Conservation (phyloP, 208 protist species). For the Strigomonas oncopelti region DNA sequence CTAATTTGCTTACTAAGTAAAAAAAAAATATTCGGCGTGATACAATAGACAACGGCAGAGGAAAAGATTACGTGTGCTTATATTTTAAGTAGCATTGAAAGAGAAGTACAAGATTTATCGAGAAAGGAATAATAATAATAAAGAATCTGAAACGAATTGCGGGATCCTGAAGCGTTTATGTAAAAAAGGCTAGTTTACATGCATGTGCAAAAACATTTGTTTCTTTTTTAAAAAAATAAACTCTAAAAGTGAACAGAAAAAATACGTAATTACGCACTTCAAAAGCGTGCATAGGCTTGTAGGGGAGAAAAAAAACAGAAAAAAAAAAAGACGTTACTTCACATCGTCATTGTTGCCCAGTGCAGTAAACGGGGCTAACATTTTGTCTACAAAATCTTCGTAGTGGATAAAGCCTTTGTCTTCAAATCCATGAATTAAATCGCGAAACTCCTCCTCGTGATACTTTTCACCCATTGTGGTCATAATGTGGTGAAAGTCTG, state of each 20-base stretch:
- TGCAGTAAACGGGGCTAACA: conserved; percentile 88
- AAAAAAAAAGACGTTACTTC: conserved; percentile 10
- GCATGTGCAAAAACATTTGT: too few relatives aligned
- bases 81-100: too few relatives aligned
- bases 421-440: conserved; percentile 90
- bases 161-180: too few relatives aligned
- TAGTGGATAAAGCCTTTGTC: conserved; percentile 89
- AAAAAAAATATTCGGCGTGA: background rate
- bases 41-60: background rate
- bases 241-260: too few relatives aligned
- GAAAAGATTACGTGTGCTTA: background rate
- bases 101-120: background rate
- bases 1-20: too few relatives aligned
- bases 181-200: too few relatives aligned
- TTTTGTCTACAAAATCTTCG: conserved; percentile 85
- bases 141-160: conserved; percentile 2
- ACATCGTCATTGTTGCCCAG: conserved; percentile 57
- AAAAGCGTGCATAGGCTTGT: background rate
- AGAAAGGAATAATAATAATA: background rate
- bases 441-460: conserved; percentile 91
- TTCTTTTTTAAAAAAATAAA: too few relatives aligned
- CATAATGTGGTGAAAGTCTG: conserved; percentile 96
- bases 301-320: conserved; percentile 2
- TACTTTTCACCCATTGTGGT: conserved; percentile 97
- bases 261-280: conserved; percentile 13